Evolutionary conservation across 2,329 filamentous ascomycete species (phyloP).

Genomic region (Daldinia sp.): DNA sequence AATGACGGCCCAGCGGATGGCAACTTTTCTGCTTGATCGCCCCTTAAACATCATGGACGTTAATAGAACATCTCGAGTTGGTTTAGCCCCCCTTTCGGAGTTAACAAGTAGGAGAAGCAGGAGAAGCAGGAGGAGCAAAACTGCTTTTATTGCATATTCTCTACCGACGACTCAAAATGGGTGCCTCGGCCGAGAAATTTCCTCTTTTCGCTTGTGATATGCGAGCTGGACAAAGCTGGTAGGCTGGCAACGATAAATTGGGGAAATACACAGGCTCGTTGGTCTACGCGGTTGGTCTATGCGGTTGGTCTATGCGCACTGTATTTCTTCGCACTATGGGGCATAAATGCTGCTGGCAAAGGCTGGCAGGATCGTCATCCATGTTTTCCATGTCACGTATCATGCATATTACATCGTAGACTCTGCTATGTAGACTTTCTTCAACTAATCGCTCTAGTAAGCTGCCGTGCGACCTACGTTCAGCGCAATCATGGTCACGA

Average conservation of each 20-base stretch:
- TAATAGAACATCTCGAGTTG: not conserved
- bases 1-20: not conserved
- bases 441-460: conserved; percentile 28
- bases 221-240: conserved; percentile 2
- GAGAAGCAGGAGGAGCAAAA: not conserved
- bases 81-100: not conserved
- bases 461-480: conserved; percentile 30
- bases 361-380: conserved; percentile 30
- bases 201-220: conserved; percentile 27
- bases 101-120: not conserved
- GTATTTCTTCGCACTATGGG: conserved; percentile 30
- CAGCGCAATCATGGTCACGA: conserved; percentile 25
- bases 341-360: conserved; percentile 10
- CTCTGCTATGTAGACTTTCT: not conserved
- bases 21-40: not conserved
- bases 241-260: conserved; percentile 29
- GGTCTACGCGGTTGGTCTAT: not conserved
- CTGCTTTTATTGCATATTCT: conserved; percentile 6
- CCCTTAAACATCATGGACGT: not conserved
- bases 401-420: conserved; percentile 16
- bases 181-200: conserved; percentile 24
- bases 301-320: conserved; percentile 12
- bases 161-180: conserved; percentile 28
- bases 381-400: conserved; percentile 34
- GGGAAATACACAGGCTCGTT: conserved; percentile 5